Evolutionary conservation across 176 grass and related monocot species (phyloP).

Genomic region (Bromus sterilis): DNA sequence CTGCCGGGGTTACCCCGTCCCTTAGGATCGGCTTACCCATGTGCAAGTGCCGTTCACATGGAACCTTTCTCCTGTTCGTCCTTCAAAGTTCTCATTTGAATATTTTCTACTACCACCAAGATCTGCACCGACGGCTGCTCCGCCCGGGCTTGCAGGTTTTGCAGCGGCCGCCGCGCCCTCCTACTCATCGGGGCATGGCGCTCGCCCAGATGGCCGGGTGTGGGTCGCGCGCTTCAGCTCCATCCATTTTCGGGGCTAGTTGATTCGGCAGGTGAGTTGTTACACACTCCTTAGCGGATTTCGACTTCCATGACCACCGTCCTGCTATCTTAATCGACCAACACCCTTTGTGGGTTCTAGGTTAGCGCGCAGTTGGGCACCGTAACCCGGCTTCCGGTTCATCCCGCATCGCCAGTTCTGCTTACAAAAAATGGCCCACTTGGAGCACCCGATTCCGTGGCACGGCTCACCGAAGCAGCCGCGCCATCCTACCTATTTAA

Average conservation of each 20-base stretch:
- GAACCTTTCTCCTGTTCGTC: constrained; percentile 75
- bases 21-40: constrained; percentile 73
- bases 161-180: too few relatives aligned
- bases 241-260: constrained; percentile 79
- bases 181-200: too few relatives aligned
- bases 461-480: too few relatives aligned
- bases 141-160: constrained; percentile 32
- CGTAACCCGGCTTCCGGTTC: constrained; percentile 16
- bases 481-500: too few relatives aligned
- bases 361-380: constrained; percentile 36
- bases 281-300: constrained; percentile 69
- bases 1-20: constrained; percentile 55
- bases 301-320: constrained; percentile 34
- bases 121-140: constrained; percentile 53
- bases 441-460: constrained; percentile 34
- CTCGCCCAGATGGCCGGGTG: constrained; percentile 54
- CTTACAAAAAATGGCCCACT: constrained; percentile 60
- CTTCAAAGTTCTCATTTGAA: constrained; percentile 81
- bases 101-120: constrained; percentile 74
- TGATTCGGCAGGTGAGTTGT: constrained; percentile 83
- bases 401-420: constrained; percentile 39
- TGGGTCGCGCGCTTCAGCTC: constrained; percentile 49
- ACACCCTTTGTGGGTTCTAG: constrained; percentile 44
- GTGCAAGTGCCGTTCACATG: constrained; percentile 74
- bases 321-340: constrained; percentile 35